Evolutionary conservation across 208 protist genomes (phyloP).

Genomic region (Trypanosoma avium): DNA sequence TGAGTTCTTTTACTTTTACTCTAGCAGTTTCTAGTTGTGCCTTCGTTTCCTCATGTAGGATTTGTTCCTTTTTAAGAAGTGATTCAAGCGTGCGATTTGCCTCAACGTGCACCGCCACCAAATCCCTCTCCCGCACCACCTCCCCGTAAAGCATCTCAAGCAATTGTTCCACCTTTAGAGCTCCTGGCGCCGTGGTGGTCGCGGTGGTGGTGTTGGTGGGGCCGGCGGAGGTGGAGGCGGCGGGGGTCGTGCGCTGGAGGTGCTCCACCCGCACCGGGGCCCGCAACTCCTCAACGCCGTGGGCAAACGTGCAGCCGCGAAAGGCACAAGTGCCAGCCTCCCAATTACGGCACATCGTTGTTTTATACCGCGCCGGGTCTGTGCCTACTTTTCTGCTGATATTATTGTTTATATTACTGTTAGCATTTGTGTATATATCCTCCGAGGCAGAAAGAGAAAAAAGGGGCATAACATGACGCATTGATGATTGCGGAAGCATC

Average conservation of each 20-base stretch:
- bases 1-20: conserved; percentile 14
- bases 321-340: conserved; percentile 66
- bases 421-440: conserved; percentile 34
- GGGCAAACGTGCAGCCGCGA: conserved; percentile 80
- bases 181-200: conserved; percentile 13
- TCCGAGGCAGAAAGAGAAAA: conserved; percentile 43
- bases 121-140: conserved; percentile 53
- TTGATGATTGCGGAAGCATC: conserved; percentile 26
- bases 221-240: too few species aligned
- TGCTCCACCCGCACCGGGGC: conserved; percentile 39
- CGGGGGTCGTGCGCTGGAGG: conserved; percentile 36
- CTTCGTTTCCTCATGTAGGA: conserved; percentile 38
- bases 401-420: not conserved
- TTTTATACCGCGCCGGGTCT: conserved; percentile 84
- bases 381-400: conserved; percentile 39
- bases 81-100: conserved; percentile 70
- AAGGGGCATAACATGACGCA: conserved; percentile 26
- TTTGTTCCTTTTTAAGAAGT: conserved; percentile 61
- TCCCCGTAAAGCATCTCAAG: conserved; percentile 69
- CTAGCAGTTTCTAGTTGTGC: conserved; percentile 39
- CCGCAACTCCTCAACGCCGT: conserved; percentile 80
- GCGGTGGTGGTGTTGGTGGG: too few species aligned
- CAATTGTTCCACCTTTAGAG: conserved; percentile 56
- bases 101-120: conserved; percentile 61
- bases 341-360: conserved; percentile 86